A percentile compares a stretch with the other conserved stretches of the same genome.
phyloP scores from a whole-genome alignment of 306 rosid species.

The Styphnolobium japonicum region DNA sequence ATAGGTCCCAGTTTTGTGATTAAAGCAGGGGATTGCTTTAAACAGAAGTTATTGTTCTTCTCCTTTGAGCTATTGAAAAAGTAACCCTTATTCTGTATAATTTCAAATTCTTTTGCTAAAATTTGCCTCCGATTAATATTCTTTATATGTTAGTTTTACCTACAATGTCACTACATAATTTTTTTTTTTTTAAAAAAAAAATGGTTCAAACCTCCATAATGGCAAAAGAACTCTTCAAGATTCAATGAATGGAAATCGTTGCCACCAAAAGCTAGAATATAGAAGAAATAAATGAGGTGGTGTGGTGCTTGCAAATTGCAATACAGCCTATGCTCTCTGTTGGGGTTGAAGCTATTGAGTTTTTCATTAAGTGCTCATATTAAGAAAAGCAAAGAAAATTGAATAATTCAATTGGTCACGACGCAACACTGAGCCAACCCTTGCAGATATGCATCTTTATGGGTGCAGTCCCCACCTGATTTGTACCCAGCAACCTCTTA shows the following conservation, averaged over 20 bases:
- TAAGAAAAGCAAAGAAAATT: background rate
- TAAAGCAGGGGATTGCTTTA: background rate
- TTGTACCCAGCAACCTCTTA: conserved; percentile 24
- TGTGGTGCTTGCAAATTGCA: no score
- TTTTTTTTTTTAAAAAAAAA: no score
- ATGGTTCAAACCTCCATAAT: background rate
- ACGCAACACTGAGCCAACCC: background rate
- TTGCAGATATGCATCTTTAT: background rate
- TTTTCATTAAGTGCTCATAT: background rate
- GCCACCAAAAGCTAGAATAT: no score
- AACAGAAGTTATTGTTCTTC: background rate
- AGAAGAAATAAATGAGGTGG: background rate
- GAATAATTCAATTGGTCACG: background rate
- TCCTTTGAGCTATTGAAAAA: background rate
- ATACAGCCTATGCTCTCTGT: background rate
- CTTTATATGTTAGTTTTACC: background rate
- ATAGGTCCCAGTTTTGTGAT: background rate
- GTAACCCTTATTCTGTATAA: background rate
- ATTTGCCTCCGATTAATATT: background rate
- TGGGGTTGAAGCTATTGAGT: background rate
- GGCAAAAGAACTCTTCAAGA: background rate
- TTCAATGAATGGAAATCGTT: background rate
- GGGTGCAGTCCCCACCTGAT: background rate
- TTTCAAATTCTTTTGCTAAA: background rate
- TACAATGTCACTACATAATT: background rate